These are phyloP conservation scores for Leccinum imitatum DNA, from an alignment of 768 basidiomycete species.

Conservation along the genomic window DNA sequence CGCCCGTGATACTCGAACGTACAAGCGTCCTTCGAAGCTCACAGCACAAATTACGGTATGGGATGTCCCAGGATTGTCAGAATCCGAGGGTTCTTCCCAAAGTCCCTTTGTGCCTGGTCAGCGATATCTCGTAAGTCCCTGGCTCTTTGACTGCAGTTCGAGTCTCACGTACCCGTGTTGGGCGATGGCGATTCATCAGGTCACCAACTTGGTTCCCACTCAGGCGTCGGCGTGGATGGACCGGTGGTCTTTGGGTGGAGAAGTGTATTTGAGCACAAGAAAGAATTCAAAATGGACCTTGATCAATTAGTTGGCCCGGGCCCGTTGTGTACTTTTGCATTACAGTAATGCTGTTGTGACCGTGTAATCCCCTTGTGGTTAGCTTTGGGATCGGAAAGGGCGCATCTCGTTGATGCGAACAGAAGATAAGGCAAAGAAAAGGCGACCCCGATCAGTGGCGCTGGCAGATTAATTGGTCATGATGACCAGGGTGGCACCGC, in stretches of 20 bases:
- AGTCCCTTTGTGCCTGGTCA: constrained; percentile 61
- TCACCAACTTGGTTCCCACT: constrained; percentile 72
- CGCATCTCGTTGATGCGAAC: background rate
- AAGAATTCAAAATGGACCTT: constrained; percentile 64
- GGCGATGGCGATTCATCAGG: constrained; percentile 5
- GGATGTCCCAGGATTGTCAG: constrained; percentile 60
- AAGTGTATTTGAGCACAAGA: constrained; percentile 69
- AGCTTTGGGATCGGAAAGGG: background rate
- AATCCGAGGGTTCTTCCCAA: constrained; percentile 49
- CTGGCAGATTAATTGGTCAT: background rate
- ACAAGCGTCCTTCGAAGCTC: constrained; percentile 50
- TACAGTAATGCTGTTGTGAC: background rate
- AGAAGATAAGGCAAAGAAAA: background rate
- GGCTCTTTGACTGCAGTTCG: background rate
- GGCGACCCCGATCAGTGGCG: background rate
- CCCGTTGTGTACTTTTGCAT: background rate
- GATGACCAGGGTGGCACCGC: background rate
- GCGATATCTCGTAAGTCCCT: constrained; percentile 58
- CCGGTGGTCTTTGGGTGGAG: constrained; percentile 47
- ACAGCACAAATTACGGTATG: constrained; percentile 80
- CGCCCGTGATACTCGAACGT: constrained; percentile 54
- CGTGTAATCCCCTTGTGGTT: no score
- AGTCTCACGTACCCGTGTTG: background rate
- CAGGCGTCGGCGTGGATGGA: constrained; percentile 73
- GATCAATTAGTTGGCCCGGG: constrained; percentile 11